Conservation (phyloP, 2,329 filamentous ascomycete species). For the Pseudofabraea citricarpa region DNA sequence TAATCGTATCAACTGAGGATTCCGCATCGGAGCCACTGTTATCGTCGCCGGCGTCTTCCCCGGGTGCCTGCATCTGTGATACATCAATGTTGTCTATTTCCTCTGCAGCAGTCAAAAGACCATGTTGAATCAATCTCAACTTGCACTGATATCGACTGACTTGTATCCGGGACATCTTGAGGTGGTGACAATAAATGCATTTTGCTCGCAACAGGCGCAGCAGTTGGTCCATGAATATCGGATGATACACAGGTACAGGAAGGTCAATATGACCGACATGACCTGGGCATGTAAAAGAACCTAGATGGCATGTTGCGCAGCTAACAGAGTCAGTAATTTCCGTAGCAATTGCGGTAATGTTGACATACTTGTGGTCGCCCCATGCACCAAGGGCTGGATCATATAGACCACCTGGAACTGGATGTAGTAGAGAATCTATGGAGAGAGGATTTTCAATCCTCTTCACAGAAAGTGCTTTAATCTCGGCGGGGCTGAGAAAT, state of each 20-base stretch:
- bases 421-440: slow-evolving; percentile 89
- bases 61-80: slow-evolving; percentile 14
- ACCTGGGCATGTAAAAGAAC: slow-evolving; percentile 77
- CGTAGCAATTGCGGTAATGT: too few species aligned
- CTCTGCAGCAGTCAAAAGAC: slow-evolving; percentile 65
- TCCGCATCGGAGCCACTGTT: slow-evolving; percentile 25
- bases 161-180: slow-evolving; percentile 72
- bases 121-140: slow-evolving; percentile 78
- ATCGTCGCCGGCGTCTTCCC: slow-evolving; percentile 11
- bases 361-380: slow-evolving; percentile 48
- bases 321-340: slow-evolving; percentile 42
- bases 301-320: slow-evolving; percentile 88
- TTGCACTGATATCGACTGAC: slow-evolving; percentile 80
- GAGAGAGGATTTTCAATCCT: slow-evolving; percentile 89
- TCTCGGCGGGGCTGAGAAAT: slow-evolving; percentile 76
- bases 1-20: slow-evolving; percentile 40
- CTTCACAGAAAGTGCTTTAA: slow-evolving; percentile 86
- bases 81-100: slow-evolving; percentile 37
- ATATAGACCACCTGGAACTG: slow-evolving; percentile 85
- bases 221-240: slow-evolving; percentile 92
- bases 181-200: slow-evolving; percentile 85
- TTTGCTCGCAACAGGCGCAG: slow-evolving; percentile 79
- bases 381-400: slow-evolving; percentile 89
- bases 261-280: slow-evolving; percentile 95
- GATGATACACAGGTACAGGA: slow-evolving; percentile 89